Evolutionary conservation across 208 protist genomes (phyloP), one percentile per base, ranked within the genome.

Genomic region (Leishmania mexicana): DNA sequence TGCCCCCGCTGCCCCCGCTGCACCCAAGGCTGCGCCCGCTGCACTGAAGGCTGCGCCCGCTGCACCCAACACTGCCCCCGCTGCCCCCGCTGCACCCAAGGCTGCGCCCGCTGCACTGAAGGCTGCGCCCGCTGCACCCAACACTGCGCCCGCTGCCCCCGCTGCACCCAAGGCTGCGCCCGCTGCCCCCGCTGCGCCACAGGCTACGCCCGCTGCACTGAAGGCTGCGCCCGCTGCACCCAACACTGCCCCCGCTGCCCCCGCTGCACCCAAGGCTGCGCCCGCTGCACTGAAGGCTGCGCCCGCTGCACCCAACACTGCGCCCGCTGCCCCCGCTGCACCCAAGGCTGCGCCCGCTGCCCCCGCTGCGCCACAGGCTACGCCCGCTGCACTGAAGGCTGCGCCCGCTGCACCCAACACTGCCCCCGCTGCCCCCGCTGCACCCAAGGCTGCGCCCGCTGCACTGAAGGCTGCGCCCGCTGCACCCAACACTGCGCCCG

Each of bases 391-490:
- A 35, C 60, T 19, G n/a, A 4, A 28, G 10, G 13, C 60, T 13
- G 28, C 60, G 31, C 60, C 60, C 28, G 60, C 19, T 28, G 60
- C n/a, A 35, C 60, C 60, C 2, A 1, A 35, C 19, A 7, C 60
- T n/a, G 28, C 83, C 13, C 77, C 71, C n/a, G 31, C 71, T 13
- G 68, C 80, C 11, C 75, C 80, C 51, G 2, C 60, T 28, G 51
- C 79, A 76, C 77, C 85, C 31, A 78, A 53, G 72, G 71, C 84
- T 60, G 53, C 86, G 45, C 62, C 68, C 28, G 31, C 83, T 57
- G 57, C 86, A 83, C 76, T 75, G 38, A 17, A 62, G 64, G 31
- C 88, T 75, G 74, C 83, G 64, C 78, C 77, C 10, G 72, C 81
- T 42, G 78, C 79, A 40, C 51, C 68, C 31, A 11, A 81, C 31